Conservation (phyloP, 2,329 filamentous ascomycete species). For the Zasmidium angulare region DNA sequence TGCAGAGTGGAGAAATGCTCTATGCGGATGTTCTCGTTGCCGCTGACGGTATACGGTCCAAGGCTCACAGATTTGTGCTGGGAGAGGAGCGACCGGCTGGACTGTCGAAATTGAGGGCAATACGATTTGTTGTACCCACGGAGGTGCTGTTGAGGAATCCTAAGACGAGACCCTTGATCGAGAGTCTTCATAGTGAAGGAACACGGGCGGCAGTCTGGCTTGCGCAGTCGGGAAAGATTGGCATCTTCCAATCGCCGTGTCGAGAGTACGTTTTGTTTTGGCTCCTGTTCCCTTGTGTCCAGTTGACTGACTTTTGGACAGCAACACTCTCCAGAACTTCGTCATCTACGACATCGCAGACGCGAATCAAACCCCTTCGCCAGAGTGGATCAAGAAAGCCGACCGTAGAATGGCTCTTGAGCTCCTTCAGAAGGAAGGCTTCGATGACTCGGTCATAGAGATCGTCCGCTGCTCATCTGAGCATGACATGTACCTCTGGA, state of each 20-base stretch:
- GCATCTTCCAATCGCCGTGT: conserved; percentile 7
- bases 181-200: background rate
- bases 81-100: conserved; percentile 4
- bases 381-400: background rate
- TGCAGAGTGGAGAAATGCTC: conserved; percentile 35
- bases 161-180: background rate
- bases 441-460: conserved; percentile 2
- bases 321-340: conserved; percentile 8
- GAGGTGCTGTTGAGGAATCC: conserved; percentile 1
- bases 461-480: conserved; percentile 3
- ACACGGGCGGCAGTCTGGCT: background rate
- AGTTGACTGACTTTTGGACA: background rate
- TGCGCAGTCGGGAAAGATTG: background rate
- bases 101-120: conserved; percentile 2
- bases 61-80: background rate
- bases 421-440: conserved; percentile 1
- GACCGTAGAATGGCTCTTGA: background rate
- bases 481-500: conserved; percentile 6
- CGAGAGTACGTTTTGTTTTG: conserved; percentile 4
- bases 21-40: conserved; percentile 38
- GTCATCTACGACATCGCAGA: conserved; percentile 1
- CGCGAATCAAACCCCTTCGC: background rate
- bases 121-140: conserved; percentile 6
- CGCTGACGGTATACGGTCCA: conserved; percentile 38
- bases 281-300: no score